Conservation (phyloP, 1,139 yeast genomes). For the Wickerhamomyces sp. region DNA sequence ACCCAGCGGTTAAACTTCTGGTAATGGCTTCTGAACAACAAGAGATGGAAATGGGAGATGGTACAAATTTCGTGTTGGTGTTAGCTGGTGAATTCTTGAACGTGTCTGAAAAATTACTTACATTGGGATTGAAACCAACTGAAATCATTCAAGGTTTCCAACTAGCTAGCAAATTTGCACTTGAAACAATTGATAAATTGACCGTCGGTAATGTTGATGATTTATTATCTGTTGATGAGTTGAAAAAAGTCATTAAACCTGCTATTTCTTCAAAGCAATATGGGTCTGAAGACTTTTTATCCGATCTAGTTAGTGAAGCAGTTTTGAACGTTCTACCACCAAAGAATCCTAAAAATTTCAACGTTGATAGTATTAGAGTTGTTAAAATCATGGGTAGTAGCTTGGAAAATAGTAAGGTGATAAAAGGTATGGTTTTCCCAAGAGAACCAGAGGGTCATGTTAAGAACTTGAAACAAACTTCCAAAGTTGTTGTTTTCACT, state of each 20-base stretch:
- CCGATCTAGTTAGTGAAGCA: slow-evolving; percentile 83
- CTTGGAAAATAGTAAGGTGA: slow-evolving; percentile 66
- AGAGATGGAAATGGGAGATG: slow-evolving; percentile 85
- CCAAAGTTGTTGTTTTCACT: slow-evolving; percentile 90
- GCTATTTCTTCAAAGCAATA: slow-evolving; percentile 93
- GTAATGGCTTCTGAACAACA: slow-evolving; percentile 98
- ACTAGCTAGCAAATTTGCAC: slow-evolving; percentile 72
- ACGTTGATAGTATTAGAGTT: slow-evolving; percentile 89
- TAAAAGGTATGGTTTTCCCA: slow-evolving; percentile 98
- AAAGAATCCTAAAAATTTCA: slow-evolving; percentile 47
- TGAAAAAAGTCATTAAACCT: slow-evolving; percentile 74
- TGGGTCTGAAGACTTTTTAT: slow-evolving; percentile 76
- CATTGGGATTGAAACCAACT: slow-evolving; percentile 84
- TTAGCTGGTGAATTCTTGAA: slow-evolving; percentile 90
- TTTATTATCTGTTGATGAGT: slow-evolving; percentile 49
- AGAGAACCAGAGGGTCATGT: slow-evolving; percentile 92
- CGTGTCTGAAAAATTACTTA: slow-evolving; percentile 75
- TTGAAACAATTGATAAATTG: slow-evolving; percentile 61
- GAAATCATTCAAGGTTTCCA: slow-evolving; percentile 89
- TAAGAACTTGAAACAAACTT: slow-evolving; percentile 53
- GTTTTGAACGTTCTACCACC: slow-evolving; percentile 72
- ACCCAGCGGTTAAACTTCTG: slow-evolving; percentile 93
- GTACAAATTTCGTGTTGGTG: slow-evolving; percentile 64
- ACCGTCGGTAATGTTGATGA: slow-evolving; percentile 62
- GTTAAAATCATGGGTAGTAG: slow-evolving; percentile 96